Conservation (phyloP, 1,139 yeast genomes). For the Geotrichum phurueaensis region DNA sequence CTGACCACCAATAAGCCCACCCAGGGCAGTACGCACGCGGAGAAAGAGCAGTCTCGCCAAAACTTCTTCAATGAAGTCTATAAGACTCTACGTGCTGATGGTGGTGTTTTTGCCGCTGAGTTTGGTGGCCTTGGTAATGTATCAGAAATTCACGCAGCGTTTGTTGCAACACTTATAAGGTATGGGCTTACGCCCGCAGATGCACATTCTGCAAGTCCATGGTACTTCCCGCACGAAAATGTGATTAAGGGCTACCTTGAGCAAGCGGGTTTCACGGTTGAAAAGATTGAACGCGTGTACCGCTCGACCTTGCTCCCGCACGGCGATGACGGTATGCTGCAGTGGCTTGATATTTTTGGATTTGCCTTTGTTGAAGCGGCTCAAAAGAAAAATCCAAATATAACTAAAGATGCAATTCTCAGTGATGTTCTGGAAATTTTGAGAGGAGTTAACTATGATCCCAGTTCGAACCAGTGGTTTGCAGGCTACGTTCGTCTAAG, state of each 20-base stretch:
- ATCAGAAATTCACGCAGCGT: conserved; percentile 24
- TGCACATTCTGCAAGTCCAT: conserved; percentile 19
- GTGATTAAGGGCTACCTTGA: conserved; percentile 18
- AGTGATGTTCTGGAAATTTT: conserved; percentile 14
- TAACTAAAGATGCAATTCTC: conserved; percentile 5
- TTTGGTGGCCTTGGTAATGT: conserved; percentile 28
- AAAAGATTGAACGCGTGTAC: conserved; percentile 22
- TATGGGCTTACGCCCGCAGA: conserved; percentile 16
- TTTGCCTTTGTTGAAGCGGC: conserved; percentile 20
- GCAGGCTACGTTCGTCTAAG: conserved; percentile 16
- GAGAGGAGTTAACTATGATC: conserved; percentile 7
- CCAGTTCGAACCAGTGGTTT: conserved; percentile 9
- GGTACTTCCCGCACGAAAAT: conserved; percentile 24
- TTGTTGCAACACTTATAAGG: conserved; percentile 17
- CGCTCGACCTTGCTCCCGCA: conserved; percentile 23
- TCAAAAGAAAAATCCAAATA: conserved; percentile 7
- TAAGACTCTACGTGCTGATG: conserved; percentile 70
- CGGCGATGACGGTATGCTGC: conserved; percentile 22
- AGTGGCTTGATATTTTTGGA: conserved; percentile 26
- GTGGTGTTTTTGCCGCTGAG: conserved; percentile 59
- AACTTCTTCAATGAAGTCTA: conserved; percentile 69
- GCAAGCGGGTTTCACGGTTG: conserved; percentile 23
- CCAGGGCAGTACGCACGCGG: conserved; percentile 6
- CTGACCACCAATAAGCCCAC: conserved; percentile 13
- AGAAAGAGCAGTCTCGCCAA: conserved; percentile 15